Base-by-base conservation (phyloP, 768 basidiomycete genomes). In the Cystobasidium onofrii region DNA sequence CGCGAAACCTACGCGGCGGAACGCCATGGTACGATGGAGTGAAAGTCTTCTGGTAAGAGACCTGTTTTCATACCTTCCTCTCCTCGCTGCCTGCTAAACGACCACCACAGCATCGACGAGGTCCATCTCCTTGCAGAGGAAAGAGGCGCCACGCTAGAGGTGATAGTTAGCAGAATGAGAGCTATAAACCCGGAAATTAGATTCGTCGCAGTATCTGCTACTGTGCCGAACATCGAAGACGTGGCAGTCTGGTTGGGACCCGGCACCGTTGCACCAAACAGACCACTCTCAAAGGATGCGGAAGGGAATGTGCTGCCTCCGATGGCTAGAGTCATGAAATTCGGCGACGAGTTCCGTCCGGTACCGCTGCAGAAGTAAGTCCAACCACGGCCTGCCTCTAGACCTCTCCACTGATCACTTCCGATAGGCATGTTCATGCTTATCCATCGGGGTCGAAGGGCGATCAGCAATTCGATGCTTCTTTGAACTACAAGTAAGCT, bases 101-200 rank as follows among this genome's bases (percentile, higher is more conserved):
- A 90, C 39, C 81, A 92, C 27, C 85, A 88, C 4, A 76, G 79
- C 65, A 74, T 80, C 69, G 80, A 80, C 61, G 78, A 98, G 90
- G 90, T 97, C 1, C 95, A 99, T 79, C 88, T 95, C 71, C 84
- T 99, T 50, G 23, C 91, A 64, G 96, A 98, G 81, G 84, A 84
- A 27, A 87, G 96, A 39, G 96, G 96, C 23, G 90, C 92, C 69
- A 92, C 90, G 0, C 84, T 99, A 1, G 96, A 99, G 82, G 95
- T 95, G 20, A 86, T 98, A n/a, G 84, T 94, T 55, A 90, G 91
- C 1, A 87, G 96, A 29, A 95, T 98, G 91, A 94, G 90, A 81
- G 82, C 86, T 1, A 85, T 88, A 12, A 89, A 88, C 10, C 84
- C 84, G 1, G 80, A 81, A 1, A 87, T 91, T 29, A 88, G 96